Conservation (phyloP, 2,329 filamentous ascomycete species). For the Colletotrichum sp. region DNA sequence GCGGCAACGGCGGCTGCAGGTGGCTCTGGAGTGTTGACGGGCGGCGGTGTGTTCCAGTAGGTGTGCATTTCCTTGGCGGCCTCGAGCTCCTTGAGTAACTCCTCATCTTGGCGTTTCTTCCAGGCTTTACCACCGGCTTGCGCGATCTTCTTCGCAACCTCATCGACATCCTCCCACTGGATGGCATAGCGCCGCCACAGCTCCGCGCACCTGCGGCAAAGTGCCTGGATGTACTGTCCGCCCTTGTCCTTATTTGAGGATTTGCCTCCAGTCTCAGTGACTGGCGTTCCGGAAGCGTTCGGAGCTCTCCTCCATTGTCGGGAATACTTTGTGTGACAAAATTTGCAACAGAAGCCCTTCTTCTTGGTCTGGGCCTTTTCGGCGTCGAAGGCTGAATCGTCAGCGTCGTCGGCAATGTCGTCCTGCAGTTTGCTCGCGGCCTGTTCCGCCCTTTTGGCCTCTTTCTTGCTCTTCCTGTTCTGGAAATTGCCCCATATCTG, state of each 20-base stretch:
- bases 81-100: conserved; percentile 77
- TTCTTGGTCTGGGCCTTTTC: conserved; percentile 83
- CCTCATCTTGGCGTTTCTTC: conserved; percentile 91
- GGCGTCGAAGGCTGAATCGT: conserved; percentile 95
- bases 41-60: conserved; percentile 41
- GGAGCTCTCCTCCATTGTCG: conserved; percentile 93
- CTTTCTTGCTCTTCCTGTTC: conserved; percentile 89
- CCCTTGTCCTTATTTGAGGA: conserved; percentile 79
- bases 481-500: conserved; percentile 91
- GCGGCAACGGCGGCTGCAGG: conserved; percentile 34
- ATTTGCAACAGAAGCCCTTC: conserved; percentile 90
- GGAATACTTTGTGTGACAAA: conserved; percentile 80
- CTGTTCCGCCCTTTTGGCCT: conserved; percentile 75
- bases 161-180: conserved; percentile 93
- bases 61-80: conserved; percentile 68
- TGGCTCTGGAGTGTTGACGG: conserved; percentile 29
- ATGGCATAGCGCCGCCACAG: conserved; percentile 96
- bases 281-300: conserved; percentile 72
- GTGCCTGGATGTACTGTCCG: conserved; percentile 75
- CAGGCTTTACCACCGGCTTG: conserved; percentile 80
- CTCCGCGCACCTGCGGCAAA: conserved; percentile 89
- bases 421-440: conserved; percentile 80
- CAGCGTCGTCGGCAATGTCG: conserved; percentile 88
- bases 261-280: conserved; percentile 69
- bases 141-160: conserved; percentile 85